phyloP scores from a whole-genome alignment of 2,329 filamentous ascomycete genomes.

The Paraphaeosphaeria sporulosa region DNA sequence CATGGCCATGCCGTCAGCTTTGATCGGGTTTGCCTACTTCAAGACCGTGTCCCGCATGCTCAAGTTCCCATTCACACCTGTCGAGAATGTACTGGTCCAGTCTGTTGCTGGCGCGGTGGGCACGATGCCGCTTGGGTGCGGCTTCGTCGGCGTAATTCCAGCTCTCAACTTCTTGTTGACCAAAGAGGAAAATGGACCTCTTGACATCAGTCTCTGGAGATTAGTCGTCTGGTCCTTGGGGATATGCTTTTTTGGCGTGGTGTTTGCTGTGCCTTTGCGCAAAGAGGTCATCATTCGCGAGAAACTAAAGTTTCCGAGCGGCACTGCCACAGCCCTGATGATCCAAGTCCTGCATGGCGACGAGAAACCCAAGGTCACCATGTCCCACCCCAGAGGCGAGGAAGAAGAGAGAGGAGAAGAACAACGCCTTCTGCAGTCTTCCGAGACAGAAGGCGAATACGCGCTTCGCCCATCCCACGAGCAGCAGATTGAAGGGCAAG shows the following conservation, averaged over 20 bases:
- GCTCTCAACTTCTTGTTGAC: constrained; percentile 87
- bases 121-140: constrained; percentile 94
- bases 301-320: constrained; percentile 91
- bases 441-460: constrained; percentile 30
- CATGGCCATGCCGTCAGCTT: constrained; percentile 95
- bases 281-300: constrained; percentile 93
- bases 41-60: constrained; percentile 77
- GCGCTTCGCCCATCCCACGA: constrained; percentile 28
- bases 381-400: constrained; percentile 10
- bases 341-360: constrained; percentile 86
- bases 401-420: constrained; percentile 43
- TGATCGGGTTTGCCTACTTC: constrained; percentile 96
- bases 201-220: constrained; percentile 76
- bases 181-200: constrained; percentile 78
- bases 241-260: constrained; percentile 93
- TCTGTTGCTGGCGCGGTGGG: constrained; percentile 95
- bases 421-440: constrained; percentile 41
- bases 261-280: constrained; percentile 91
- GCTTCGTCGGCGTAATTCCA: constrained; percentile 93
- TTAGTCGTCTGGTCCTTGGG: constrained; percentile 90
- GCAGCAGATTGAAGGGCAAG: constrained; percentile 26
- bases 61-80: constrained; percentile 83
- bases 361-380: constrained; percentile 28
- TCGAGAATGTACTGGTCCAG: constrained; percentile 96
- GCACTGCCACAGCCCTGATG: constrained; percentile 92